These are phyloP conservation scores for Xanthoconium purpureum DNA, from an alignment of 768 basidiomycete species.

Conservation along the genomic window DNA sequence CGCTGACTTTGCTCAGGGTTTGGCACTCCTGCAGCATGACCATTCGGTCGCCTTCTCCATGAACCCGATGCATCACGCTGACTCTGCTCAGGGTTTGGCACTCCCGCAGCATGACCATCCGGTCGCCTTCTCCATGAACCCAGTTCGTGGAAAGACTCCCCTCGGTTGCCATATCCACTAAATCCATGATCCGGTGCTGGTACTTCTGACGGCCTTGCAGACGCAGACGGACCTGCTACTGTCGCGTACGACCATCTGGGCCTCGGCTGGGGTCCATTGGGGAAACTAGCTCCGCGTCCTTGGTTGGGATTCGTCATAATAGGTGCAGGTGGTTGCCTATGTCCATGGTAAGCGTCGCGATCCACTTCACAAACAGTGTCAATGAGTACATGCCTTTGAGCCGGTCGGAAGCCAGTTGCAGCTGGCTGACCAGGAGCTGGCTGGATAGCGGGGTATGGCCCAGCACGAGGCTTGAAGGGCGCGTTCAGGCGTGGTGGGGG, in stretches of 20 bases:
- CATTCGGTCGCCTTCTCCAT: conserved; percentile 10
- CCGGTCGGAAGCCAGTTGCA: conserved; percentile 66
- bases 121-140: neutral
- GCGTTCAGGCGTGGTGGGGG: conserved; percentile 45
- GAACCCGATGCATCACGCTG: too few species aligned
- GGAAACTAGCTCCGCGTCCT: conserved; percentile 30
- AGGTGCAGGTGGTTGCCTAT: conserved; percentile 39
- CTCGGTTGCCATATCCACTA: conserved; percentile 1
- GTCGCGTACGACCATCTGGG: conserved; percentile 3
- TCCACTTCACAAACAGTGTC: neutral
- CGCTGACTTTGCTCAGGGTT: neutral
- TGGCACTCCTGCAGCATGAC: neutral
- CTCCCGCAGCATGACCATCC: conserved; percentile 6
- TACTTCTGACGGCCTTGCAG: neutral
- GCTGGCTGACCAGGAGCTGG: conserved; percentile 51
- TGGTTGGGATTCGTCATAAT: conserved; percentile 79
- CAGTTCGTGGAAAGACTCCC: conserved; percentile 2
- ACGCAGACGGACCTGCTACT: neutral
- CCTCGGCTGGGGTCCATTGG: conserved; percentile 8
- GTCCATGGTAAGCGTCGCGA: neutral
- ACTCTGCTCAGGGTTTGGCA: too few species aligned
- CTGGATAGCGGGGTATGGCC: conserved; percentile 61
- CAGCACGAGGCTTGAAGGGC: conserved; percentile 66
- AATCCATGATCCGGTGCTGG: neutral
- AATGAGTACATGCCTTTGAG: conserved; percentile 25